Evolutionary conservation across 75 land plant genomes (phyloP).

Genomic region (Ceratopteris richardii): DNA sequence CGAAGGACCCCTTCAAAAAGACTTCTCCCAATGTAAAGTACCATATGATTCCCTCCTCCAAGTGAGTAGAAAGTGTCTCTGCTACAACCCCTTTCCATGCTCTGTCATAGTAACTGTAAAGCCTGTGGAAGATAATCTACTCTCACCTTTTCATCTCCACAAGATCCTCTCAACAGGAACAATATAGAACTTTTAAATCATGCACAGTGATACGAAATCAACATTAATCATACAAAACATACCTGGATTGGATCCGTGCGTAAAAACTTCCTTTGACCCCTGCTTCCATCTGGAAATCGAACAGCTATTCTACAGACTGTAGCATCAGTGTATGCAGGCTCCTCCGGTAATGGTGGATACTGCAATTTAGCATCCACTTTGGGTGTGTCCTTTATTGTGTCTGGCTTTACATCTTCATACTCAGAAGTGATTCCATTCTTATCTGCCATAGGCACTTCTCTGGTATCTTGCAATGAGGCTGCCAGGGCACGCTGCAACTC

Average conservation of each 20-base stretch:
- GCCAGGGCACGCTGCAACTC: slow-evolving; percentile 61
- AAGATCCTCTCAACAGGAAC: too few species aligned
- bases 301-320: slow-evolving; percentile 69
- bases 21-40: too few species aligned
- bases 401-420: slow-evolving; percentile 7
- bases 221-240: too few species aligned
- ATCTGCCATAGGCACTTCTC: slow-evolving; percentile 2
- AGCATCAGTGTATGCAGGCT: slow-evolving; percentile 52
- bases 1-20: too few species aligned
- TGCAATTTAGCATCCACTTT: slow-evolving; percentile 14
- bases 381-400: slow-evolving; percentile 8
- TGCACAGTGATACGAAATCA: too few species aligned
- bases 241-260: slow-evolving; percentile 73
- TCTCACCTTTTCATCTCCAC: too few species aligned
- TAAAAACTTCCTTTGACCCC: slow-evolving; percentile 71
- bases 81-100: too few species aligned
- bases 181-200: too few species aligned
- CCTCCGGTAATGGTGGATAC: slow-evolving; percentile 82
- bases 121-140: too few species aligned
- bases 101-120: too few species aligned
- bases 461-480: slow-evolving; percentile 48
- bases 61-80: too few species aligned
- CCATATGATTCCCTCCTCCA: too few species aligned
- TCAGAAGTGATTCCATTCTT: background rate
- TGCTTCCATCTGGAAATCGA: slow-evolving; percentile 88